These are phyloP conservation scores for Dactylis glomerata DNA, from an alignment of 176 grass and related monocot genomes.

Conservation along the genomic window DNA sequence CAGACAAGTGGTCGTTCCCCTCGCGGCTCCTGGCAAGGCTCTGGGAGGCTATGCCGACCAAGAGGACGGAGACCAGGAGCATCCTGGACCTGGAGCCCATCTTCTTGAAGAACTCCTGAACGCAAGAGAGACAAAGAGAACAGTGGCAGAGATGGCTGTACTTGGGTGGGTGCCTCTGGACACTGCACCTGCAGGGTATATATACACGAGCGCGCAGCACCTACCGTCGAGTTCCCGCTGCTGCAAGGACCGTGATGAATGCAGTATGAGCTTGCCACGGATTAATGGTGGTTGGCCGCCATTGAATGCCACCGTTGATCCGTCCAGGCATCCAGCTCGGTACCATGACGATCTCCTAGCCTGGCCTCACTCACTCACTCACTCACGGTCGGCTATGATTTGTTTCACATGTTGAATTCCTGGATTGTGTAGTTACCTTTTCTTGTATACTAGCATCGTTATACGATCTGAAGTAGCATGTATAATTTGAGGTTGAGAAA, in stretches of 20 bases:
- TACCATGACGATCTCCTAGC: not conserved
- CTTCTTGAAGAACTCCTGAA: slow-evolving; percentile 10
- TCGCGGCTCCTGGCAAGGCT: slow-evolving; percentile 40
- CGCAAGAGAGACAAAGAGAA: not conserved
- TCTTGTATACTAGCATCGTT: too few relatives aligned
- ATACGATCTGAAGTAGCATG: too few relatives aligned
- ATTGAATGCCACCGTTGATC: slow-evolving; percentile 21
- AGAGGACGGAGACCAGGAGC: slow-evolving; percentile 49
- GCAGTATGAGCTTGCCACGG: slow-evolving; percentile 19
- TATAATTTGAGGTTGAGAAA: not conserved
- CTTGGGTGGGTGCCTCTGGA: slow-evolving; percentile 22
- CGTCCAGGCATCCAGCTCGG: slow-evolving; percentile 6
- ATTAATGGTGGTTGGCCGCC: slow-evolving; percentile 18
- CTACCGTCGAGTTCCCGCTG: not conserved
- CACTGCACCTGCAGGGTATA: slow-evolving; percentile 26
- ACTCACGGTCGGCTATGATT: not conserved
- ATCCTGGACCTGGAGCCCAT: slow-evolving; percentile 41
- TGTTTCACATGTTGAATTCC: not conserved
- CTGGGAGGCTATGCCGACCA: slow-evolving; percentile 58
- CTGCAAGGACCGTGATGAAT: not conserved
- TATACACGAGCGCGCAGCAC: slow-evolving; percentile 15
- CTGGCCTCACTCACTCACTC: not conserved
- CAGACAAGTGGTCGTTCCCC: slow-evolving; percentile 37
- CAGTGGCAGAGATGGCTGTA: not conserved
- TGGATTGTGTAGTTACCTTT: not conserved